phyloP scores from a whole-genome alignment of 169 alveolate genomes.

The Toxoplasma gondii region DNA sequence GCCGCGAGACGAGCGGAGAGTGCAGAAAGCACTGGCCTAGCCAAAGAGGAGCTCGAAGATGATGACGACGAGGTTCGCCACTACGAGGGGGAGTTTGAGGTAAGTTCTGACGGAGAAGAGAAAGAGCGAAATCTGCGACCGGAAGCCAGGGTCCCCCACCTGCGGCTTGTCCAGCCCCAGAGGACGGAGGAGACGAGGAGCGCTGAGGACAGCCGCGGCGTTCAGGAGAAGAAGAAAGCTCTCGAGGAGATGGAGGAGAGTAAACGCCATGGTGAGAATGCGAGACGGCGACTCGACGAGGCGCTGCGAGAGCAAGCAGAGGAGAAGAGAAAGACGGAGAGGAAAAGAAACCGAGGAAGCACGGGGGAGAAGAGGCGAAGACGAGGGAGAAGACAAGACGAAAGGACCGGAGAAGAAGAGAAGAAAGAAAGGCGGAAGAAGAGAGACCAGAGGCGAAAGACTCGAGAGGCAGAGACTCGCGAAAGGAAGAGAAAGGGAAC shows the following conservation, averaged over 20 bases:
- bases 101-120: slow-evolving; percentile 45
- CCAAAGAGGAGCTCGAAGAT: slow-evolving; percentile 40
- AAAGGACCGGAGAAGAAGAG: neutral
- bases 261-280: slow-evolving; percentile 12
- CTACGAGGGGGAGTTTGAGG: slow-evolving; percentile 19
- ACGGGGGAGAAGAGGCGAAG: neutral
- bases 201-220: slow-evolving; percentile 35
- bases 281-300: neutral
- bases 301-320: neutral
- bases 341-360: neutral
- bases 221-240: slow-evolving; percentile 24
- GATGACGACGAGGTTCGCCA: slow-evolving; percentile 7
- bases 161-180: slow-evolving; percentile 23
- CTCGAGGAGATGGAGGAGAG: slow-evolving; percentile 31
- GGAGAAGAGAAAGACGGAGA: neutral
- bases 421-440: neutral
- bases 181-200: slow-evolving; percentile 23
- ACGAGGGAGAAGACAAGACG: neutral
- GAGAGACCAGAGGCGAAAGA: neutral
- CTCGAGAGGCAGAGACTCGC: neutral
- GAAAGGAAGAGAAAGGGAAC: neutral
- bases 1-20: no score
- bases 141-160: slow-evolving; percentile 7
- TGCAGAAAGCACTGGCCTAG: neutral
- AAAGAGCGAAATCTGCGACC: neutral